Evolutionary conservation across 1,284 basidiomycete species (phyloP).

Genomic region (Thecaphora thlaspeos): DNA sequence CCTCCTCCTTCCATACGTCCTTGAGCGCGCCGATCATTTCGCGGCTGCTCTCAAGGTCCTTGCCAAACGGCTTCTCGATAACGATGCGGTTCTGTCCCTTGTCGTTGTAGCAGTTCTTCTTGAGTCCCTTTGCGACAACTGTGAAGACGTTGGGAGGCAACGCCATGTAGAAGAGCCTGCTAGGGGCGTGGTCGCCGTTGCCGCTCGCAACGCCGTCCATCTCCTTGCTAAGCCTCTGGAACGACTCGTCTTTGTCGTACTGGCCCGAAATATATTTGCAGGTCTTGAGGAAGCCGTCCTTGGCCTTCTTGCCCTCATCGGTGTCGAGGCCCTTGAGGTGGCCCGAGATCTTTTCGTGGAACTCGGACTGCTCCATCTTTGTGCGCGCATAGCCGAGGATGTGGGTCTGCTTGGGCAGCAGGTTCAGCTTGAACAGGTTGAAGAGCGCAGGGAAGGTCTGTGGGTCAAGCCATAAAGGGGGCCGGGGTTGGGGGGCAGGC

Average conservation of each 20-base stretch:
- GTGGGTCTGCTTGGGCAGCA: constrained; percentile 47
- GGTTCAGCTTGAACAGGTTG: constrained; percentile 46
- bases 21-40: constrained; percentile 56
- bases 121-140: constrained; percentile 51
- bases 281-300: constrained; percentile 43
- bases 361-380: constrained; percentile 55
- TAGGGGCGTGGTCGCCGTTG: constrained; percentile 27
- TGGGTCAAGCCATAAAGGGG: no score
- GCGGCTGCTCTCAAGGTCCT: constrained; percentile 52
- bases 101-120: constrained; percentile 52
- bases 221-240: constrained; percentile 47
- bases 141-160: constrained; percentile 56
- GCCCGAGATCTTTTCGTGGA: constrained; percentile 48
- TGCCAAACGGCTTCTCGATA: constrained; percentile 57
- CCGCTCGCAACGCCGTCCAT: constrained; percentile 44
- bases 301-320: constrained; percentile 39
- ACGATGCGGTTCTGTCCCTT: constrained; percentile 53
- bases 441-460: constrained; percentile 56
- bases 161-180: constrained; percentile 57
- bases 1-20: constrained; percentile 55
- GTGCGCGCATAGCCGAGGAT: constrained; percentile 59
- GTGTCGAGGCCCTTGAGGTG: constrained; percentile 41
- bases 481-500: no score
- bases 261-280: constrained; percentile 55
- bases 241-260: constrained; percentile 53